Conservation (phyloP, 2,329 filamentous ascomycete species). For the Proliferodiscus dingleyae region DNA sequence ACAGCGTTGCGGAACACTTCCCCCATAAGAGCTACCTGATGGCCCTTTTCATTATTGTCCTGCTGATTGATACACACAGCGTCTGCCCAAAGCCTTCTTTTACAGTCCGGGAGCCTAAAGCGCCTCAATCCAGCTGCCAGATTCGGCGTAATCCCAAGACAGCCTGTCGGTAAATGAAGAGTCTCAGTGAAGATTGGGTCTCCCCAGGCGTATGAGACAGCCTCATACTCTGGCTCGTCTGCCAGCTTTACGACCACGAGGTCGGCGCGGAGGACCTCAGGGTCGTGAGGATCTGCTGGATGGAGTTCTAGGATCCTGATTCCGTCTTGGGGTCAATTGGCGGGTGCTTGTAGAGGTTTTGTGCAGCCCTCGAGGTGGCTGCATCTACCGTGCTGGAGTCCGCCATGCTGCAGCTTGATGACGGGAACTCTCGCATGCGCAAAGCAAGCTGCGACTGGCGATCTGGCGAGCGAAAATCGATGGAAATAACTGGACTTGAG, state of each 20-base stretch:
- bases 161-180: background rate
- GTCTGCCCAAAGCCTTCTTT: constrained; percentile 1
- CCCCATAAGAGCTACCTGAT: constrained; percentile 11
- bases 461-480: too few relatives aligned
- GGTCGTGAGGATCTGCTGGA: background rate
- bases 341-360: background rate
- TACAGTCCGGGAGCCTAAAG: background rate
- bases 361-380: background rate
- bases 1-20: constrained; percentile 8
- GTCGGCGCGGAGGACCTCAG: background rate
- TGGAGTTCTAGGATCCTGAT: background rate
- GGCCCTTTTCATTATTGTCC: constrained; percentile 6
- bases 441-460: too few relatives aligned
- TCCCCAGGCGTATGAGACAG: constrained; percentile 34
- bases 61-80: constrained; percentile 13
- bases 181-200: constrained; percentile 12
- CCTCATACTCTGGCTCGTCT: constrained; percentile 19
- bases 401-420: too few relatives aligned
- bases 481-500: too few relatives aligned
- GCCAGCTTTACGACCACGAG: background rate
- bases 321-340: background rate
- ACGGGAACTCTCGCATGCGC: too few relatives aligned
- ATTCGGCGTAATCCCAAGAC: background rate
- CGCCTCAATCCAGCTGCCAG: background rate
- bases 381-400: too few relatives aligned